Percentiles rank a stretch among this genome's conserved stretches.
Conservation (phyloP, 2,329 filamentous ascomycete genomes). For the Paraphoma chrysanthemicola region DNA sequence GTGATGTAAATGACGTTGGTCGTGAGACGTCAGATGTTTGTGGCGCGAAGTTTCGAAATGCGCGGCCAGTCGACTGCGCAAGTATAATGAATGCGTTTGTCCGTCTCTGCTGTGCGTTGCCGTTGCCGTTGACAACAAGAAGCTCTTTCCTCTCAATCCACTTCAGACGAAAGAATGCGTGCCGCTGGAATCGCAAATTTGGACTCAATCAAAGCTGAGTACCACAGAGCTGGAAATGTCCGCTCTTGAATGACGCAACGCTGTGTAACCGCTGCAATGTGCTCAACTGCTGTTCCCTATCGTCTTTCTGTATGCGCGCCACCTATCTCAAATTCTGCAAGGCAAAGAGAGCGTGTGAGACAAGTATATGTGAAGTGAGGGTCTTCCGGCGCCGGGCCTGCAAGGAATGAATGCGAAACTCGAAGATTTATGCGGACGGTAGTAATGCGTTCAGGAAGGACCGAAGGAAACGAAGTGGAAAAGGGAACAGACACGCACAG, state of each 20-base stretch:
- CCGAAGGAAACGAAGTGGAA: conserved; percentile 6
- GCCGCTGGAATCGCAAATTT: no score
- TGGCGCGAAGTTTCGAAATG: conserved; percentile 25
- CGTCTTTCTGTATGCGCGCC: conserved; percentile 9
- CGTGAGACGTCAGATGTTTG: conserved; percentile 36
- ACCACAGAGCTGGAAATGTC: neutral
- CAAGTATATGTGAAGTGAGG: conserved; percentile 20
- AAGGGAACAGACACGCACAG: conserved; percentile 26
- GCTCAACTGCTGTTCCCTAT: conserved; percentile 16
- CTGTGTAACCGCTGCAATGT: conserved; percentile 12
- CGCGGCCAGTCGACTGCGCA: conserved; percentile 11
- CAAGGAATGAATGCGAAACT: conserved; percentile 33
- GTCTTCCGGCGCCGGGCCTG: conserved; percentile 35
- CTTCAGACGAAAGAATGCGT: neutral
- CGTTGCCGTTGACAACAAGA: conserved; percentile 14
- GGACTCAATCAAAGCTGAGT: neutral
- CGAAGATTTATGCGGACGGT: conserved; percentile 3
- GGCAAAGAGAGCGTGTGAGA: conserved; percentile 32
- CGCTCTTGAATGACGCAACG: neutral
- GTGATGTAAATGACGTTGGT: conserved; percentile 15
- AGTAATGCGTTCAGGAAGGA: conserved; percentile 6
- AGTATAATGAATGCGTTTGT: conserved; percentile 13
- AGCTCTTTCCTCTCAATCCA: neutral
- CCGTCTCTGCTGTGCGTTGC: conserved; percentile 20
- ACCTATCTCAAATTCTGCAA: conserved; percentile 30